These are phyloP conservation scores for Cornus controversa DNA, from an alignment of 148 eudicot genomes.

Conservation along the genomic window DNA sequence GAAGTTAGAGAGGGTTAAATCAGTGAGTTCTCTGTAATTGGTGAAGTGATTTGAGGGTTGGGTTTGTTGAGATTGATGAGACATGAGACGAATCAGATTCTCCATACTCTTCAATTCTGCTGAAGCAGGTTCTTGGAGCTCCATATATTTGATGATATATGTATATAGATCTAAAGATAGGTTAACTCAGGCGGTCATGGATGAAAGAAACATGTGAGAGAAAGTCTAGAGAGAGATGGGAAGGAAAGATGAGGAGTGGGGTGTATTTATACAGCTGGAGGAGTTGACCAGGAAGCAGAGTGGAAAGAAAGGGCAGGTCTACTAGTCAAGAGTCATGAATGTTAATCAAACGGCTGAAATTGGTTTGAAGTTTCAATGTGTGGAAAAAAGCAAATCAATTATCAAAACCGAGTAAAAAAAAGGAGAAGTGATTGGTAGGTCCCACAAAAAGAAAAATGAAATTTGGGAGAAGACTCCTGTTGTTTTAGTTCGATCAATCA, in stretches of 20 bases:
- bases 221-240: background rate
- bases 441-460: too few species aligned
- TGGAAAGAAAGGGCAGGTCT: background rate
- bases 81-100: constrained; percentile 36
- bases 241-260: background rate
- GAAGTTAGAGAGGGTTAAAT: constrained; percentile 46
- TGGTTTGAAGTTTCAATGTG: background rate
- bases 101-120: constrained; percentile 53
- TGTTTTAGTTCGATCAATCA: too few species aligned
- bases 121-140: constrained; percentile 35
- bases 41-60: constrained; percentile 6
- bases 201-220: too few species aligned
- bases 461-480: too few species aligned
- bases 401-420: too few species aligned
- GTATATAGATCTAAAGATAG: background rate
- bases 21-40: constrained; percentile 38
- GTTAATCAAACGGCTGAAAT: background rate
- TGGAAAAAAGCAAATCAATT: too few species aligned
- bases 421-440: too few species aligned
- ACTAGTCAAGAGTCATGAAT: background rate
- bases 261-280: background rate
- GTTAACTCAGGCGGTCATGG: too few species aligned
- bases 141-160: background rate
- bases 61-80: constrained; percentile 19
- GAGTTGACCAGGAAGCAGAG: background rate